Conservation (phyloP, 1,139 yeast species). For the Magnusiomyces tetraspermus region DNA sequence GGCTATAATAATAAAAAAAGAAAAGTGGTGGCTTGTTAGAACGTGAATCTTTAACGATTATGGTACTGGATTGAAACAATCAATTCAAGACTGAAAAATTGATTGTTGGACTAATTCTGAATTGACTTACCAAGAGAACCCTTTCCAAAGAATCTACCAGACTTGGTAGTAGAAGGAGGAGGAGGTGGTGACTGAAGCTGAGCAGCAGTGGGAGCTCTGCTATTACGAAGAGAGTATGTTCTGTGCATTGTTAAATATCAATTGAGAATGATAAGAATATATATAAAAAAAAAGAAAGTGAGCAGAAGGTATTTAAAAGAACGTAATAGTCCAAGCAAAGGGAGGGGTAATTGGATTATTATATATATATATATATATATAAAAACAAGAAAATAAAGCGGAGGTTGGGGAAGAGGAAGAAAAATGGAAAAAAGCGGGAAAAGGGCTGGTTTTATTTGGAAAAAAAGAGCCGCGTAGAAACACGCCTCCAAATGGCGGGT, state of each 20-base stretch:
- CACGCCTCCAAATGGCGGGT: too few species aligned
- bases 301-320: not conserved
- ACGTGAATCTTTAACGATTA: too few species aligned
- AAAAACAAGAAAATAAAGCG: not conserved
- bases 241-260: slow-evolving; percentile 62
- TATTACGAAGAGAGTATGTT: slow-evolving; percentile 90
- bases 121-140: slow-evolving; percentile 52
- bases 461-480: too few species aligned
- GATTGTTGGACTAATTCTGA: too few species aligned
- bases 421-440: not conserved
- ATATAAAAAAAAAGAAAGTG: not conserved
- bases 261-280: not conserved
- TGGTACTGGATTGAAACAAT: too few species aligned
- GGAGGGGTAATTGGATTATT: too few species aligned
- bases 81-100: too few species aligned
- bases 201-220: slow-evolving; percentile 94
- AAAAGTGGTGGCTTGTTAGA: too few species aligned
- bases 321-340: not conserved
- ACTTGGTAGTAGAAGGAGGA: slow-evolving; percentile 81
- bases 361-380: too few species aligned
- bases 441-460: not conserved
- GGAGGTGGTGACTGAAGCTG: slow-evolving; percentile 93
- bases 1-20: slow-evolving; percentile 35
- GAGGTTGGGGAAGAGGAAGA: not conserved
- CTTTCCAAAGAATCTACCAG: slow-evolving; percentile 81